Evolutionary conservation across 345 rosid genomes (phyloP).

Genomic region (Streptanthus diversifolius): DNA sequence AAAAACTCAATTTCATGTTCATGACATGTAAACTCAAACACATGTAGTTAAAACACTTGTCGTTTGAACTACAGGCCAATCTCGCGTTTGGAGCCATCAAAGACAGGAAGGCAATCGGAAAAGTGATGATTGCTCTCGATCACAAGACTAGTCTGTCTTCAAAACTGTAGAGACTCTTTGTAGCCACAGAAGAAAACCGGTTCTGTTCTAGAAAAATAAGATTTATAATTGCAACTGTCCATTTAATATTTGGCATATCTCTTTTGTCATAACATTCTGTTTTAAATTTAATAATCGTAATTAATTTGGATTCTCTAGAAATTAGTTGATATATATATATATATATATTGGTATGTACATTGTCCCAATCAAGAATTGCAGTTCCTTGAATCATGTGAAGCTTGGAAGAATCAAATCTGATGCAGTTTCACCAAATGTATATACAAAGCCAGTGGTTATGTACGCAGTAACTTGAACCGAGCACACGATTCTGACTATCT

Average conservation of each 20-base stretch:
- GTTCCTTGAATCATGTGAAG: slow-evolving; percentile 19
- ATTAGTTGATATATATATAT: background rate
- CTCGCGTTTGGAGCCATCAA: slow-evolving; percentile 75
- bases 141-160: slow-evolving; percentile 40
- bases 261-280: background rate
- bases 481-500: slow-evolving; percentile 6
- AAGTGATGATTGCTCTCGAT: slow-evolving; percentile 68
- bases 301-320: background rate
- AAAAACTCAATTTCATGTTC: background rate
- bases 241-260: background rate
- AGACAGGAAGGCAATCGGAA: slow-evolving; percentile 86
- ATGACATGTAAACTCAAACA: background rate
- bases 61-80: slow-evolving; percentile 51
- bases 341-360: slow-evolving; percentile 1
- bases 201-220: slow-evolving; percentile 15
- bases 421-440: slow-evolving; percentile 13
- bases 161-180: slow-evolving; percentile 47
- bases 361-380: slow-evolving; percentile 25
- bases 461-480: background rate
- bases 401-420: slow-evolving; percentile 3
- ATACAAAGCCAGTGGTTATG: slow-evolving; percentile 18
- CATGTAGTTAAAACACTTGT: background rate
- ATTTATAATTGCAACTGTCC: background rate
- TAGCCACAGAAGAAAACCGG: background rate
- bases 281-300: background rate